Evolutionary conservation across 768 basidiomycete species (phyloP).

Genomic region (Agrocybe pediades): DNA sequence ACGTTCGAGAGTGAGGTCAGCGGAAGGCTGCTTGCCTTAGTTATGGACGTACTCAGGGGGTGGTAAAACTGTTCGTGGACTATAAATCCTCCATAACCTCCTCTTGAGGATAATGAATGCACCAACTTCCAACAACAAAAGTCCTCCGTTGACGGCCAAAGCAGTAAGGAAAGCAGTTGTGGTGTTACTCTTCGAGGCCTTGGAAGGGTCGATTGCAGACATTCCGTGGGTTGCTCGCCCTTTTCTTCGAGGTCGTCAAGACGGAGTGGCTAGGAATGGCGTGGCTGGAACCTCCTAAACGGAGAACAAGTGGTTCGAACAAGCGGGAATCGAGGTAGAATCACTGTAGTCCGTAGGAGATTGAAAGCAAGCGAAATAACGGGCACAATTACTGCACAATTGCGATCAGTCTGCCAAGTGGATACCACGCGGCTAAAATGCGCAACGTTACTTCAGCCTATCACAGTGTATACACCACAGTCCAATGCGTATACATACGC

Average conservation of each 20-base stretch:
- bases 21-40: not conserved
- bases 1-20: not conserved
- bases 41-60: slow-evolving; percentile 46
- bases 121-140: slow-evolving; percentile 47
- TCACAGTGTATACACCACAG: no score
- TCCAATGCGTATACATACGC: not conserved
- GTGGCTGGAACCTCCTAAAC: not conserved
- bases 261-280: not conserved
- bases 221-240: slow-evolving; percentile 13
- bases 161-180: slow-evolving; percentile 61
- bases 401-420: not conserved
- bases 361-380: not conserved
- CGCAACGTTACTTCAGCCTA: no score
- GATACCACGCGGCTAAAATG: not conserved
- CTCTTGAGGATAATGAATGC: slow-evolving; percentile 61
- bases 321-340: not conserved
- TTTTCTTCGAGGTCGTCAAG: not conserved
- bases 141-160: slow-evolving; percentile 54
- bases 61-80: slow-evolving; percentile 63
- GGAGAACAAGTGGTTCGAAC: not conserved
- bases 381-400: not conserved
- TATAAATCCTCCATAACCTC: slow-evolving; percentile 59
- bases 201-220: slow-evolving; percentile 28
- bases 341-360: not conserved
- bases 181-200: slow-evolving; percentile 30